A percentile compares a stretch with the other conserved stretches of the same genome.
Evolutionary conservation across 495 filamentous ascomycete genomes (phyloP).

Genomic region (Aspergillus ostianus): DNA sequence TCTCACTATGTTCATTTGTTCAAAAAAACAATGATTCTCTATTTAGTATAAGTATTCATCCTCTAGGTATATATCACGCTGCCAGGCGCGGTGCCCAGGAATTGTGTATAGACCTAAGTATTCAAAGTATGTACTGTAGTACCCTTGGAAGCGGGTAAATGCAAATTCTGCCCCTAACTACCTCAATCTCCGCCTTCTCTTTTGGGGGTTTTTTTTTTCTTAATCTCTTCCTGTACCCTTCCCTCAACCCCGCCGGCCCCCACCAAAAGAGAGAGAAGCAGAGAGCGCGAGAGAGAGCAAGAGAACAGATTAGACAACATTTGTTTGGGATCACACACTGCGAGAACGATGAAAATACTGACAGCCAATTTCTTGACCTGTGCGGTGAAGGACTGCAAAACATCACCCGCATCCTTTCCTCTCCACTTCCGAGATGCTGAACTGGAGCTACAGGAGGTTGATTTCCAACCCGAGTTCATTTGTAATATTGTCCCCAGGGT

Average conservation of each 20-base stretch:
- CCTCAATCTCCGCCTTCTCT: not conserved
- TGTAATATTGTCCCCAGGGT: slow-evolving; percentile 80
- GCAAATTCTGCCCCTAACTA: no score
- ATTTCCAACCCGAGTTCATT: slow-evolving; percentile 75
- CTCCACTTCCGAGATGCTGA: slow-evolving; percentile 90
- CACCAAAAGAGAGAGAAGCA: not conserved
- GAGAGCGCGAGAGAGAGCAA: no score
- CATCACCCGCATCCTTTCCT: slow-evolving; percentile 71
- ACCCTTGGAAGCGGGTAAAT: no score
- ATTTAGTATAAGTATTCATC: no score
- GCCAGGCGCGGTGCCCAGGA: no score
- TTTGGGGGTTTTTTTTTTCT: not conserved
- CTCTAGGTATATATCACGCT: no score
- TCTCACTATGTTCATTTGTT: no score
- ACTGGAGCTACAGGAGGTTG: slow-evolving; percentile 75
- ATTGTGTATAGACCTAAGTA: no score
- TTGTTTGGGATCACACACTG: not conserved
- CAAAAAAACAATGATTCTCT: no score
- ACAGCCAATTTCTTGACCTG: slow-evolving; percentile 97
- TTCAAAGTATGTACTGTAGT: no score
- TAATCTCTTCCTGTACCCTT: not conserved
- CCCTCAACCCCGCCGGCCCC: not conserved
- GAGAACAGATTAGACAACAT: no score
- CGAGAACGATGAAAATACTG: slow-evolving; percentile 72
- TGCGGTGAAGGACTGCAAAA: slow-evolving; percentile 91